A percentile compares a stretch with the other conserved stretches of the same genome.
These are phyloP conservation scores for Ceratocystis diversiconidia DNA, from an alignment of 2,329 filamentous ascomycete genomes.

Conservation along the genomic window DNA sequence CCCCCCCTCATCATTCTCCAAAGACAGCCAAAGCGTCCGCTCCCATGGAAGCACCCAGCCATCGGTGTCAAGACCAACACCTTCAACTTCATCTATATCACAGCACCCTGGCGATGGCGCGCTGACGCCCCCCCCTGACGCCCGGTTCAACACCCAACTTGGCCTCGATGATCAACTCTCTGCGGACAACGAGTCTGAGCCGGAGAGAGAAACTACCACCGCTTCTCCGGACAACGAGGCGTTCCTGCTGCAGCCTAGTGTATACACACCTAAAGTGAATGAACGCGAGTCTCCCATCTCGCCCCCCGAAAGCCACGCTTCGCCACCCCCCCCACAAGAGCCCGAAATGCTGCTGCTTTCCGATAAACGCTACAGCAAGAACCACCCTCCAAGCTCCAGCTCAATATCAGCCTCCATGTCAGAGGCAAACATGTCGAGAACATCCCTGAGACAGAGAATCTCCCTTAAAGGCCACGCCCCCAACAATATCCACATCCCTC, in stretches of 20 bases:
- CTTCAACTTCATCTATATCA: slow-evolving; percentile 10
- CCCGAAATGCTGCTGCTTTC: slow-evolving; percentile 14
- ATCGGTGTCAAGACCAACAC: slow-evolving; percentile 8
- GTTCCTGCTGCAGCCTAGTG: slow-evolving; percentile 42
- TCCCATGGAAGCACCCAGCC: slow-evolving; percentile 11
- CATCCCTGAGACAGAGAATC: slow-evolving; percentile 39
- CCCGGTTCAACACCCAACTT: slow-evolving; percentile 5
- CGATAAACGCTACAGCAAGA: slow-evolving; percentile 18
- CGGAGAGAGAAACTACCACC: slow-evolving; percentile 1
- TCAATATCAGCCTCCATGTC: not conserved
- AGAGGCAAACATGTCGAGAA: slow-evolving; percentile 21
- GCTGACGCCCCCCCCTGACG: slow-evolving; percentile 15
- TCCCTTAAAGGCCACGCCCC: slow-evolving; percentile 40
- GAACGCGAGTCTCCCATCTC: slow-evolving; percentile 29
- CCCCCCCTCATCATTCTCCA: slow-evolving; percentile 9
- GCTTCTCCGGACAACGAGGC: slow-evolving; percentile 8
- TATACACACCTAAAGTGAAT: slow-evolving; percentile 40
- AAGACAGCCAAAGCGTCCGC: slow-evolving; percentile 12
- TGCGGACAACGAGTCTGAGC: slow-evolving; percentile 3
- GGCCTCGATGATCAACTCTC: slow-evolving; percentile 13
- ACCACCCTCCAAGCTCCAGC: slow-evolving; percentile 15
- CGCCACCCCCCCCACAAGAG: slow-evolving; percentile 9
- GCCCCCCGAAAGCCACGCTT: slow-evolving; percentile 31
- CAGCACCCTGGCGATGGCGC: slow-evolving; percentile 13
- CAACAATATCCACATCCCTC: slow-evolving; percentile 40